Conservation (phyloP, 2,329 filamentous ascomycete species). For the Acephala macrosclerotiorum region DNA sequence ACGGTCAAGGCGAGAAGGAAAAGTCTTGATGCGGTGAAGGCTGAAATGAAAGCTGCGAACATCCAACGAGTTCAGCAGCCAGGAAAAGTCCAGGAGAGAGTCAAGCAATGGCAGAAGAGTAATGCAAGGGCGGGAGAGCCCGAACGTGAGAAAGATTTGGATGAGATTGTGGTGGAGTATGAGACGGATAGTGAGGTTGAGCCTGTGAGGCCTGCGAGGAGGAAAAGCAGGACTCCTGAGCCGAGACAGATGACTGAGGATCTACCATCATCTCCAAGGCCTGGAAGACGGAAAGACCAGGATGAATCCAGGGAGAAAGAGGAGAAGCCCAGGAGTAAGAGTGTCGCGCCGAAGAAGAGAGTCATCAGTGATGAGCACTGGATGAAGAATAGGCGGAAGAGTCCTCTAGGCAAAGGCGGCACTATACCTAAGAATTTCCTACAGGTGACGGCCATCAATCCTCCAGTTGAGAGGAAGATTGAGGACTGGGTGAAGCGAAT, state of each 20-base stretch:
- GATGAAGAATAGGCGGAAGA: constrained; percentile 64
- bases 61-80: constrained; percentile 67
- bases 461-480: constrained; percentile 64
- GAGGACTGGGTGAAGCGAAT: constrained; percentile 62
- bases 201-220: constrained; percentile 50
- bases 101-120: constrained; percentile 84
- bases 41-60: constrained; percentile 57
- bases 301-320: constrained; percentile 36
- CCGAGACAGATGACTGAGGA: constrained; percentile 6
- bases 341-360: constrained; percentile 75
- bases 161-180: constrained; percentile 65
- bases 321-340: constrained; percentile 36
- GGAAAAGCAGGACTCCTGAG: constrained; percentile 48
- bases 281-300: constrained; percentile 38
- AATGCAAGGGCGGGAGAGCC: constrained; percentile 70
- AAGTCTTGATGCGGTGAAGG: constrained; percentile 65
- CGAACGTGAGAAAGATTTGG: constrained; percentile 58
- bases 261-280: background rate
- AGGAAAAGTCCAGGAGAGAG: constrained; percentile 76
- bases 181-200: constrained; percentile 69
- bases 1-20: constrained; percentile 53
- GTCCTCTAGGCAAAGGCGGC: constrained; percentile 50
- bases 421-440: constrained; percentile 65
- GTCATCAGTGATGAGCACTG: constrained; percentile 95
- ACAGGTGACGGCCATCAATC: constrained; percentile 59